These are phyloP conservation scores for Mimosa bimucronata DNA, from an alignment of 306 rosid species.

Conservation along the genomic window DNA sequence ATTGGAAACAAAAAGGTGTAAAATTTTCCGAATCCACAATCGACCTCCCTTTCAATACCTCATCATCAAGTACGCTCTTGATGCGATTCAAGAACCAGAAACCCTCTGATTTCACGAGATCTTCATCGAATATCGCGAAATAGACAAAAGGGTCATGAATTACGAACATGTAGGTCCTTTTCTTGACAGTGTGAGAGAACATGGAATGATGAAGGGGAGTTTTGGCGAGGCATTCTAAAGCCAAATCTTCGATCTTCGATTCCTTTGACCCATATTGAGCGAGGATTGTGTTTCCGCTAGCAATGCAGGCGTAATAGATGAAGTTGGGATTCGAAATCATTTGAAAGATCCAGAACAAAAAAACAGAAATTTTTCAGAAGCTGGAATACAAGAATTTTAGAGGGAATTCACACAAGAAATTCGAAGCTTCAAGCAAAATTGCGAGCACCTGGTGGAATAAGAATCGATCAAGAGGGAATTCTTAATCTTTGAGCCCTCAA, in stretches of 20 bases:
- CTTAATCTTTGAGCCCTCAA: neutral
- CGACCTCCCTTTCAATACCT: constrained; percentile 33
- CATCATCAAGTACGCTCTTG: constrained; percentile 43
- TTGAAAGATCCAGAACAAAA: constrained; percentile 1
- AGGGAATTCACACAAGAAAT: constrained; percentile 21
- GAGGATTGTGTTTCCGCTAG: constrained; percentile 57
- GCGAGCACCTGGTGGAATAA: neutral
- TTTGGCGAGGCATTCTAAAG: constrained; percentile 62
- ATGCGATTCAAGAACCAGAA: constrained; percentile 59
- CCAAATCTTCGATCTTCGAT: constrained; percentile 55
- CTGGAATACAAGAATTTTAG: neutral
- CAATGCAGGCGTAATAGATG: constrained; percentile 79
- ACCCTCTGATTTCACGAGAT: constrained; percentile 54
- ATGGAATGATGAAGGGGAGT: constrained; percentile 69
- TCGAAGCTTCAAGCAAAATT: constrained; percentile 17
- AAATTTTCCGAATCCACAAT: constrained; percentile 31
- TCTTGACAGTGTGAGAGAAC: constrained; percentile 65
- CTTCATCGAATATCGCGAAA: constrained; percentile 65
- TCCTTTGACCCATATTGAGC: constrained; percentile 57
- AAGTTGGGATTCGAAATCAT: constrained; percentile 68
- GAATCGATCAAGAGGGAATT: constrained; percentile 10
- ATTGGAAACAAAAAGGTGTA: constrained; percentile 58
- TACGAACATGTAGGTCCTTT: constrained; percentile 59
- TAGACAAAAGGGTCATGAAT: constrained; percentile 57
- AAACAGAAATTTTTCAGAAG: neutral